Percentiles rank a stretch among this genome's conserved stretches.
phyloP scores from a whole-genome alignment of 2,329 filamentous ascomycete species.

The Fusarium chlamydosporum region DNA sequence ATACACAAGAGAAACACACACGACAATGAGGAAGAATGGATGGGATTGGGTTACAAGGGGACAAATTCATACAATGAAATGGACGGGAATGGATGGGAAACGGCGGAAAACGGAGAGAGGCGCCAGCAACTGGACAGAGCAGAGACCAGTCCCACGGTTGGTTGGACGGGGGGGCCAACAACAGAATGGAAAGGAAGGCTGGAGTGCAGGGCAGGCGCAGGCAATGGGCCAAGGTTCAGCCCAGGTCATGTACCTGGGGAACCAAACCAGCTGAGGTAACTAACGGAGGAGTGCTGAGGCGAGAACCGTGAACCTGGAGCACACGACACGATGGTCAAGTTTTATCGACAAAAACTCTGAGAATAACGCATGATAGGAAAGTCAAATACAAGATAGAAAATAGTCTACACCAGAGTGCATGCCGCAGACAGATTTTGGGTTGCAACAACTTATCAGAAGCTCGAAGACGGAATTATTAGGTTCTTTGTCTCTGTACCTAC shows the following conservation, averaged over 20 bases:
- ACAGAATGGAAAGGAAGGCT: constrained; percentile 18
- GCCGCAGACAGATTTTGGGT: constrained; percentile 3
- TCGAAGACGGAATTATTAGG: not conserved
- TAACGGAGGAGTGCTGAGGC: constrained; percentile 4
- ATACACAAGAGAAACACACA: constrained; percentile 28
- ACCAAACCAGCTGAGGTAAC: constrained; percentile 23
- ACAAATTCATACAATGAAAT: constrained; percentile 44
- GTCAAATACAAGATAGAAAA: not conserved
- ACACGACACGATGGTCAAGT: constrained; percentile 10
- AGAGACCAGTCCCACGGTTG: constrained; percentile 29
- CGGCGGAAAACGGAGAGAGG: constrained; percentile 38
- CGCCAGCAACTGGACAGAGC: constrained; percentile 9
- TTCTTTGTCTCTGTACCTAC: constrained; percentile 12
- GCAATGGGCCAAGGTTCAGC: constrained; percentile 1
- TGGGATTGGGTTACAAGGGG: constrained; percentile 41
- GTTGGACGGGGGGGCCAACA: constrained; percentile 20
- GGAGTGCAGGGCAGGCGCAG: constrained; percentile 28
- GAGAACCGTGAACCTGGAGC: not conserved
- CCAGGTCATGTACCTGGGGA: constrained; percentile 9
- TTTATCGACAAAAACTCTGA: not conserved
- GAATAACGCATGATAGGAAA: not conserved
- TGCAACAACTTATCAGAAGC: not conserved
- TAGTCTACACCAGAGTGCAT: not conserved
- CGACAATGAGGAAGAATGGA: constrained; percentile 15
- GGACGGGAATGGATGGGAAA: constrained; percentile 24